Conservation (phyloP, 345 rosid species). For the Moricandia arvensis region DNA sequence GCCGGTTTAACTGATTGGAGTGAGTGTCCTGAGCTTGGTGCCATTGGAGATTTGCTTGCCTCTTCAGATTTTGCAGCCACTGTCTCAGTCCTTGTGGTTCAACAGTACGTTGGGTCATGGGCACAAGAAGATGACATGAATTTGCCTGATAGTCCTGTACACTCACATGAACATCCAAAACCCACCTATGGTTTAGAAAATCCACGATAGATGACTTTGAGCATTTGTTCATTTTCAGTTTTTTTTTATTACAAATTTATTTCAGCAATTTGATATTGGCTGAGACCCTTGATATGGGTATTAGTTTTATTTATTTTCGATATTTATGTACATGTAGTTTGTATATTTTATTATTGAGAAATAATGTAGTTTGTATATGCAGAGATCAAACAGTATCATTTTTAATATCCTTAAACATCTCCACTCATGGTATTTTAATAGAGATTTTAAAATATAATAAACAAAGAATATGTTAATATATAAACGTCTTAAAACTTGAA, state of each 20-base stretch:
- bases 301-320: too few species aligned
- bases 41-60: conserved; percentile 89
- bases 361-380: too few species aligned
- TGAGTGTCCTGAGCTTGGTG: conserved; percentile 98
- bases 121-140: conserved; percentile 38
- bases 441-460: too few species aligned
- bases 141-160: conserved; percentile 52
- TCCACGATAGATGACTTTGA: conserved; percentile 6
- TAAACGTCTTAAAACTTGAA: too few species aligned
- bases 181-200: conserved; percentile 13
- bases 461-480: too few species aligned
- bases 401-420: too few species aligned
- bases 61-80: conserved; percentile 87
- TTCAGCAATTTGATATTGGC: not conserved
- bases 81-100: conserved; percentile 80
- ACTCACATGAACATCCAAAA: conserved; percentile 34
- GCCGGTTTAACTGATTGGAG: conserved; percentile 98
- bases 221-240: not conserved
- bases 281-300: too few species aligned
- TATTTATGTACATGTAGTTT: too few species aligned
- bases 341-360: too few species aligned
- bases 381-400: too few species aligned
- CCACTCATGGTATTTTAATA: too few species aligned
- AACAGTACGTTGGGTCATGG: conserved; percentile 55
- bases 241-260: not conserved